Conservation (phyloP, 1,284 basidiomycete species). For the Cronartium ribicola region DNA sequence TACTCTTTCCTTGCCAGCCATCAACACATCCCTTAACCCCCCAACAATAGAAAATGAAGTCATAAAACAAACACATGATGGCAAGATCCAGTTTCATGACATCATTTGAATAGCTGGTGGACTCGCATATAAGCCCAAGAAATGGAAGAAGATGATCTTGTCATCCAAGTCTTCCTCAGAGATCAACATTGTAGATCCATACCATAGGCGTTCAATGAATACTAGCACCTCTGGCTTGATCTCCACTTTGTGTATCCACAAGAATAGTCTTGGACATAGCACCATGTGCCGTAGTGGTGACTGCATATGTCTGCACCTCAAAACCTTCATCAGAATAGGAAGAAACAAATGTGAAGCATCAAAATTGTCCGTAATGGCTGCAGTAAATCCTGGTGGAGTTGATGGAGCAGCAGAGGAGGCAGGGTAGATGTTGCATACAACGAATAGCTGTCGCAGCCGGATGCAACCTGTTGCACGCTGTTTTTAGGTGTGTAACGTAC, state of each 20-base stretch:
- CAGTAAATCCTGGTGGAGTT: no score
- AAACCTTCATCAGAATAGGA: no score
- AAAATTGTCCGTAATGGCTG: no score
- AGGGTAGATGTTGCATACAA: not conserved
- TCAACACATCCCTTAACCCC: not conserved
- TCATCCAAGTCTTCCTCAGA: not conserved
- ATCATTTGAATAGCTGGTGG: constrained; percentile 32
- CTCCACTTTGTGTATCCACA: no score
- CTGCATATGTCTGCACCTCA: no score
- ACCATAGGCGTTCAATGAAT: not conserved
- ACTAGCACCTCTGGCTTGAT: not conserved
- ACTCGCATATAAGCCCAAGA: constrained; percentile 22
- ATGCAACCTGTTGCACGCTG: not conserved
- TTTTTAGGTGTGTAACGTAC: not conserved
- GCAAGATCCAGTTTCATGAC: constrained; percentile 39
- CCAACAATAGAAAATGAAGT: not conserved
- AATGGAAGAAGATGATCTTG: not conserved
- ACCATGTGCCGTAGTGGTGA: no score
- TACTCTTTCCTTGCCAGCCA: not conserved
- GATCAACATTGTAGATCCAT: not conserved
- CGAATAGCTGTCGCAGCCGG: not conserved
- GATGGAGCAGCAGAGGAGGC: no score
- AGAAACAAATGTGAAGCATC: no score
- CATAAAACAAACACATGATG: not conserved
- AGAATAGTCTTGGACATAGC: no score